Percentiles rank a stretch among this genome's conserved stretches.
Evolutionary conservation across 2,329 filamentous ascomycete species (phyloP).

Genomic region (Penicillium vulpinum): DNA sequence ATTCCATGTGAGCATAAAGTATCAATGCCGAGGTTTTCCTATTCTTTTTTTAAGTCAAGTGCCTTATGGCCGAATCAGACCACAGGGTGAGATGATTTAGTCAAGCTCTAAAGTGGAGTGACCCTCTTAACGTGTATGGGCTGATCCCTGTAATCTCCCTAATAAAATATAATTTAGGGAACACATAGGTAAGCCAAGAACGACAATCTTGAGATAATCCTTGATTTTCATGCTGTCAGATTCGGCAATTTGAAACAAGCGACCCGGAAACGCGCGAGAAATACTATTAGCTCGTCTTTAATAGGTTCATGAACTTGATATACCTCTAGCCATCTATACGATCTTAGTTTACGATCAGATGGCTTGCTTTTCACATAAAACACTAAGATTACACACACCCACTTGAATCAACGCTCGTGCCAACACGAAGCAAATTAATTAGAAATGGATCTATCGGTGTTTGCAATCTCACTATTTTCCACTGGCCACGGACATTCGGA

Average conservation of each 20-base stretch:
- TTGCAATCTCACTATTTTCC: background rate
- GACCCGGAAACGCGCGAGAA: conserved; percentile 5
- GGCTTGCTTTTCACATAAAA: background rate
- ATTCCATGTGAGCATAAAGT: conserved; percentile 4
- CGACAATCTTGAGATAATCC: background rate
- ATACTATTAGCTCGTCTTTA: background rate
- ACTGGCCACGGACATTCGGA: background rate
- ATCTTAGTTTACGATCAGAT: conserved; percentile 8
- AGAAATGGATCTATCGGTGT: background rate
- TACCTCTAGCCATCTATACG: background rate
- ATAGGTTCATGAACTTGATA: background rate
- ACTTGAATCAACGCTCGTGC: background rate
- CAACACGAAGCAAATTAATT: background rate
- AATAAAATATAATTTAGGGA: too few species aligned
- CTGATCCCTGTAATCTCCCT: conserved; percentile 24
- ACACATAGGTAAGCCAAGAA: conserved; percentile 4
- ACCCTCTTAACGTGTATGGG: conserved; percentile 14
- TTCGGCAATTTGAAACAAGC: conserved; percentile 14
- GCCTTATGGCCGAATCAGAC: conserved; percentile 17
- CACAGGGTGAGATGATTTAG: conserved; percentile 1
- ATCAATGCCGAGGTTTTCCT: background rate
- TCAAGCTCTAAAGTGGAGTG: conserved; percentile 3
- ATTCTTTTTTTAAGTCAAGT: too few species aligned
- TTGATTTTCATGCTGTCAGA: background rate
- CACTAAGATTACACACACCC: background rate